Evolutionary conservation across 2,329 filamentous ascomycete genomes (phyloP).

Genomic region (Pezicula radicicola): DNA sequence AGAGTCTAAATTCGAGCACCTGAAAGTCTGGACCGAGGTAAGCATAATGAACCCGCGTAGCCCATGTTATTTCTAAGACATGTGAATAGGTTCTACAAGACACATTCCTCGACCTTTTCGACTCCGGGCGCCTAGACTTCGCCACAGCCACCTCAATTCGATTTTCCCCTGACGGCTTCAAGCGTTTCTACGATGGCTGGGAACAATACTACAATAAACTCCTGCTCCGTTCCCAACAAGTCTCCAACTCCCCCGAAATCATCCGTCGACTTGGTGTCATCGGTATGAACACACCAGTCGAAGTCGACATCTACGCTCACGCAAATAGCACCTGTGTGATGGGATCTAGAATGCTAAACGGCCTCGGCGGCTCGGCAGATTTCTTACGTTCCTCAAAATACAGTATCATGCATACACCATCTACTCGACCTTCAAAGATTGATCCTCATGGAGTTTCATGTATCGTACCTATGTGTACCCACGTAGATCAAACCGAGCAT

Average conservation of each 20-base stretch:
- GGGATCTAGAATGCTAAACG: slow-evolving; percentile 85
- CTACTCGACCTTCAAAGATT: slow-evolving; percentile 73
- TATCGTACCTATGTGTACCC: slow-evolving; percentile 92
- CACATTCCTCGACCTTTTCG: slow-evolving; percentile 89
- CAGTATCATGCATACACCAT: slow-evolving; percentile 91
- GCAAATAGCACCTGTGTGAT: slow-evolving; percentile 90
- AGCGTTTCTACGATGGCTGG: slow-evolving; percentile 87
- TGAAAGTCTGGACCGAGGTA: slow-evolving; percentile 85
- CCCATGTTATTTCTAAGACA: neutral
- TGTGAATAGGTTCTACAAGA: slow-evolving; percentile 68
- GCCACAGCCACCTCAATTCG: slow-evolving; percentile 87
- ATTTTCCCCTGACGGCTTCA: slow-evolving; percentile 87
- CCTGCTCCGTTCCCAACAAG: slow-evolving; percentile 81
- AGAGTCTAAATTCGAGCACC: slow-evolving; percentile 78
- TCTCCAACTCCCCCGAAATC: slow-evolving; percentile 88
- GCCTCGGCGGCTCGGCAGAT: slow-evolving; percentile 77
- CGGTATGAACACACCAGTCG: slow-evolving; percentile 92
- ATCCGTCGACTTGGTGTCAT: slow-evolving; percentile 85
- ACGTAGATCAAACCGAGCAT: slow-evolving; percentile 90
- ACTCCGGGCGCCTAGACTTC: slow-evolving; percentile 83
- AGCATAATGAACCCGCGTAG: neutral
- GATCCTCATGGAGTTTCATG: slow-evolving; percentile 80
- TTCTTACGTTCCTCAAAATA: slow-evolving; percentile 79
- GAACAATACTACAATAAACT: slow-evolving; percentile 77
- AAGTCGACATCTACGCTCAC: slow-evolving; percentile 93